Evolutionary conservation across 352 stramenopile genomes (phyloP).

Genomic region (Phytophthora megakarya): DNA sequence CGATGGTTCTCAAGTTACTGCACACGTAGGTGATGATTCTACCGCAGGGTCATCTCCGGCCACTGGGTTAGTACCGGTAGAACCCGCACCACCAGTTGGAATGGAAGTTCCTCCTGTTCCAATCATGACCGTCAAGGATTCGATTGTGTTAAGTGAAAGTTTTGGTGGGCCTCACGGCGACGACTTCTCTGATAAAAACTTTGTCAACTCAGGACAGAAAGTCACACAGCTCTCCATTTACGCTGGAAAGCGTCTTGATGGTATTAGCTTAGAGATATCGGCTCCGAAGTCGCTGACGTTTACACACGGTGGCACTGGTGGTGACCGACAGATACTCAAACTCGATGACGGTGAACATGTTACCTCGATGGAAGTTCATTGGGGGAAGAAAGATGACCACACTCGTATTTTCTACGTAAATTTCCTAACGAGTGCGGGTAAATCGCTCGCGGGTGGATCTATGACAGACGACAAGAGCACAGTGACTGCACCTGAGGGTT

Average conservation of each 20-base stretch:
- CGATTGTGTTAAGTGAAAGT: constrained; percentile 19
- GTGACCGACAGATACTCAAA: too few species aligned
- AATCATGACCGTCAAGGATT: too few species aligned
- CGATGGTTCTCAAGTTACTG: too few species aligned
- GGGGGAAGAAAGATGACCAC: not conserved
- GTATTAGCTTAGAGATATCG: constrained; percentile 5
- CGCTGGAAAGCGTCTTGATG: constrained; percentile 9
- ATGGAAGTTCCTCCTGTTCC: too few species aligned
- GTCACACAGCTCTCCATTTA: constrained; percentile 5
- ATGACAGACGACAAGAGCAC: not conserved
- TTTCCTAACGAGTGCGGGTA: constrained; percentile 2
- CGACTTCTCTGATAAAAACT: constrained; percentile 7
- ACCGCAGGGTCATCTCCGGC: too few species aligned
- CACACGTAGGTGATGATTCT: too few species aligned
- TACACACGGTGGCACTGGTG: constrained; percentile 7
- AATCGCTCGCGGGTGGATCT: not conserved
- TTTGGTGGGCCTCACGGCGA: constrained; percentile 15
- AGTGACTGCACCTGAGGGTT: constrained; percentile 15
- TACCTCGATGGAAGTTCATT: constrained; percentile 10
- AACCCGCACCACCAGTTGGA: too few species aligned
- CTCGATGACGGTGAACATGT: constrained; percentile 1
- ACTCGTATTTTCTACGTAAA: constrained; percentile 8
- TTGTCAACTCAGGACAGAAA: constrained; percentile 3
- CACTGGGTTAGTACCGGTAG: too few species aligned
- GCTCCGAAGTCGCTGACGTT: constrained; percentile 1